Evolutionary conservation across 2,329 filamentous ascomycete species (phyloP).

Genomic region (Piedraia hortae): DNA sequence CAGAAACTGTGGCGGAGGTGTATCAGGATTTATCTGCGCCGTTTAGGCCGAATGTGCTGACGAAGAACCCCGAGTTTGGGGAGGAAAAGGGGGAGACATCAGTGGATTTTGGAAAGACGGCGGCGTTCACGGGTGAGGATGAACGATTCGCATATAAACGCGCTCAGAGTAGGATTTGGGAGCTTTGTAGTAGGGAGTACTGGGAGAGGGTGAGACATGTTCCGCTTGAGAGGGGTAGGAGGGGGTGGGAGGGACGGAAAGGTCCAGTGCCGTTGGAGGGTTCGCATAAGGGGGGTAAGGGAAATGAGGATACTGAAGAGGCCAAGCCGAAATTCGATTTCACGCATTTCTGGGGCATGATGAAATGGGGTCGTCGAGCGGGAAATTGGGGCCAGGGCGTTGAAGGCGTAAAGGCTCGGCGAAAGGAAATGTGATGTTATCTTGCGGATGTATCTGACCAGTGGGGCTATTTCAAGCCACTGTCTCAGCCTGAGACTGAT

Average conservation of each 20-base stretch:
- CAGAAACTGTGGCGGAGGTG: constrained; percentile 43
- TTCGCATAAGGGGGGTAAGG: constrained; percentile 9
- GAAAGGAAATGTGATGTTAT: no score
- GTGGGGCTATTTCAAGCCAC: no score
- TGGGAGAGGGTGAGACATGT: constrained; percentile 42
- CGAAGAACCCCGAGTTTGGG: constrained; percentile 21
- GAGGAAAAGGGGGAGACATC: constrained; percentile 13
- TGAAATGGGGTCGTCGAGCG: constrained; percentile 25
- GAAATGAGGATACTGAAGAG: constrained; percentile 12
- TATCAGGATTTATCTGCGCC: constrained; percentile 53
- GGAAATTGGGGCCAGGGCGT: constrained; percentile 24
- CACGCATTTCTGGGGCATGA: constrained; percentile 27
- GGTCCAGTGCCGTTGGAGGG: constrained; percentile 11
- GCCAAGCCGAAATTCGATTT: constrained; percentile 24
- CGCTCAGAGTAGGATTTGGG: constrained; percentile 52
- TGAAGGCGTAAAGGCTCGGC: constrained; percentile 18
- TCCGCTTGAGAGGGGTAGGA: constrained; percentile 21
- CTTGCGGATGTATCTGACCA: no score
- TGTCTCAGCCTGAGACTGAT: no score
- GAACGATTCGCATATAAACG: constrained; percentile 60
- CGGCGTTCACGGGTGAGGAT: constrained; percentile 51
- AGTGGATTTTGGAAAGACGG: constrained; percentile 36
- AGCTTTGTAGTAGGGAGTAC: constrained; percentile 49
- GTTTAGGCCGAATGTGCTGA: constrained; percentile 52
- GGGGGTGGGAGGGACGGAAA: constrained; percentile 6